These are phyloP conservation scores for Tetrastigma voinierianum DNA, from an alignment of 164 flowering plant genomes.

Conservation along the genomic window DNA sequence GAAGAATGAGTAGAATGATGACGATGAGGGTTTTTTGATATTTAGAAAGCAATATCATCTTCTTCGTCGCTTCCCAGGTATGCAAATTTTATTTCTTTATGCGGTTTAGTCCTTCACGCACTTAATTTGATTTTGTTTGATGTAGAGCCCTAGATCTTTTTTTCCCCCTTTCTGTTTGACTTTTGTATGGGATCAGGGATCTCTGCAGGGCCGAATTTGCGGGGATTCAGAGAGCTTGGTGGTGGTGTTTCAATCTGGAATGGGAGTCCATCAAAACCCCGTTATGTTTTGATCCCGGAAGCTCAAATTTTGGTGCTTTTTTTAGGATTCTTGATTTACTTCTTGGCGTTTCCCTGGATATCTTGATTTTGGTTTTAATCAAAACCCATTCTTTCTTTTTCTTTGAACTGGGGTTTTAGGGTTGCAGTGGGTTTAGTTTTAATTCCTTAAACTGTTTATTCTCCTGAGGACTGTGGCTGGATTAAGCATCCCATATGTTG, in stretches of 20 bases:
- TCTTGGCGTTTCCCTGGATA: not conserved
- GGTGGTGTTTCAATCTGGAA: not conserved
- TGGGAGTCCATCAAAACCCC: too few relatives aligned
- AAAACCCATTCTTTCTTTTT: constrained; percentile 2
- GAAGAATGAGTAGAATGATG: not conserved
- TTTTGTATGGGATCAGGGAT: not conserved
- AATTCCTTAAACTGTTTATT: not conserved
- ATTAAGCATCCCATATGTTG: not conserved
- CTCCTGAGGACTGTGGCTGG: not conserved
- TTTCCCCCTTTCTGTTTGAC: not conserved
- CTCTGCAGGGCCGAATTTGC: constrained; percentile 2
- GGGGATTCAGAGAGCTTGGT: not conserved
- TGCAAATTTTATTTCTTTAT: not conserved
- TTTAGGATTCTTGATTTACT: constrained; percentile 7
- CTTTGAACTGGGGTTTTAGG: constrained; percentile 9
- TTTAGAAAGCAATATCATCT: not conserved
- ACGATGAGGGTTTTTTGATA: not conserved
- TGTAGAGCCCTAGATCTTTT: constrained; percentile 14
- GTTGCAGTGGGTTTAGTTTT: constrained; percentile 1
- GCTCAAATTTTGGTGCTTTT: constrained; percentile 10
- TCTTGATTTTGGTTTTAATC: constrained; percentile 14
- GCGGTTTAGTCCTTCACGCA: not conserved
- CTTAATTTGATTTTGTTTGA: not conserved
- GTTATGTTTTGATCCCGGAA: constrained; percentile 13
- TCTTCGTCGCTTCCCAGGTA: constrained; percentile 5